Evolutionary conservation across 2,329 filamentous ascomycete genomes (phyloP).

Genomic region (Penicillium crustosum): DNA sequence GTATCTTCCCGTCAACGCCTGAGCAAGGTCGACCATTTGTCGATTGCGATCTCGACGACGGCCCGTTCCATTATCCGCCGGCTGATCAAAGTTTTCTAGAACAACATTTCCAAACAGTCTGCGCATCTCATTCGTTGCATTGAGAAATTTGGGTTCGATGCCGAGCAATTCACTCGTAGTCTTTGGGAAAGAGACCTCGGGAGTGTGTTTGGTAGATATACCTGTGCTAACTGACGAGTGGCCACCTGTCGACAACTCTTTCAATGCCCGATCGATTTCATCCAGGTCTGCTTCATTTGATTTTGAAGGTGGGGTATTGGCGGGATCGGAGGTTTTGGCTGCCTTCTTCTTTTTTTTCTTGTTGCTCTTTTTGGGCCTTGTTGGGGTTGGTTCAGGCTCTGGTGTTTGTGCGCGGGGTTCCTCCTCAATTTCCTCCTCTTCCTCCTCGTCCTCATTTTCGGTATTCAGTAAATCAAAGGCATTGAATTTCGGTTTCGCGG

Average conservation of each 20-base stretch:
- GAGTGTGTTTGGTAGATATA: slow-evolving; percentile 34
- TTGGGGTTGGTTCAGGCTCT: slow-evolving; percentile 21
- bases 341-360: slow-evolving; percentile 61
- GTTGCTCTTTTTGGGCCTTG: slow-evolving; percentile 48
- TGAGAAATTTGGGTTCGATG: slow-evolving; percentile 71
- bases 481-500: slow-evolving; percentile 48
- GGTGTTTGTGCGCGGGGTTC: slow-evolving; percentile 29
- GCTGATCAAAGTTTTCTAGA: slow-evolving; percentile 58
- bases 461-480: slow-evolving; percentile 56
- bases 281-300: slow-evolving; percentile 49
- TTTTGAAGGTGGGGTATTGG: slow-evolving; percentile 17
- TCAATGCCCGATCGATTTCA: slow-evolving; percentile 66
- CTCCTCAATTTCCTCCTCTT: slow-evolving; percentile 27
- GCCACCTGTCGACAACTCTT: slow-evolving; percentile 54
- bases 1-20: slow-evolving; percentile 56
- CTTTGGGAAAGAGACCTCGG: slow-evolving; percentile 37
- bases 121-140: slow-evolving; percentile 88
- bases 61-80: slow-evolving; percentile 44
- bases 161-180: slow-evolving; percentile 55
- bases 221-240: slow-evolving; percentile 20
- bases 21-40: slow-evolving; percentile 52
- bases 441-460: slow-evolving; percentile 44
- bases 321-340: slow-evolving; percentile 32
- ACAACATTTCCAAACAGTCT: slow-evolving; percentile 67
- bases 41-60: slow-evolving; percentile 57